phyloP scores from a whole-genome alignment of 768 basidiomycete species.

The Kwoniella pini region DNA sequence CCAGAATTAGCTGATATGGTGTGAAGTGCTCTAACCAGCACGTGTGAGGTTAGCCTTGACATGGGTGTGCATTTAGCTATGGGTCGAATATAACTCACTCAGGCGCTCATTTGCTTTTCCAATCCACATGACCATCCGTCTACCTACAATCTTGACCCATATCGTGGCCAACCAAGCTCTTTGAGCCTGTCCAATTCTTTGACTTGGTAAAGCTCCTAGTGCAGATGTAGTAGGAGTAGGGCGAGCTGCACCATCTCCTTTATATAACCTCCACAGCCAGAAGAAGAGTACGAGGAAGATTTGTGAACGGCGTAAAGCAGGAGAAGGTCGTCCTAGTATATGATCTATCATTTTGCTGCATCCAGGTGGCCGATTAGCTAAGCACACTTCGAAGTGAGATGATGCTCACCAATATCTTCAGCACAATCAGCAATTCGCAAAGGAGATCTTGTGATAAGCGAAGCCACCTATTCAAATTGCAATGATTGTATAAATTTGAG shows the following conservation, averaged over 20 bases:
- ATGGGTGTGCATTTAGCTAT: neutral
- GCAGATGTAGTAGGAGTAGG: conserved; percentile 19
- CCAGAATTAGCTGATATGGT: conserved; percentile 93
- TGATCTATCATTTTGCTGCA: conserved; percentile 82
- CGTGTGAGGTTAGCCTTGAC: neutral
- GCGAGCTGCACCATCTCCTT: conserved; percentile 57
- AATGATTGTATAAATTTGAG: too few species aligned
- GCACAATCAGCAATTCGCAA: too few species aligned
- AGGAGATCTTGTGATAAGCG: too few species aligned
- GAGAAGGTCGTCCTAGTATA: conserved; percentile 78
- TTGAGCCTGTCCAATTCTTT: conserved; percentile 19
- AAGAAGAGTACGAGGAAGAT: conserved; percentile 88
- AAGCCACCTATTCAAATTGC: too few species aligned
- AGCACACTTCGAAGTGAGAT: too few species aligned
- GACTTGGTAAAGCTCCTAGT: conserved; percentile 20
- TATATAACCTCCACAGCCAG: conserved; percentile 79
- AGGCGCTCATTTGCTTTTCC: conserved; percentile 44
- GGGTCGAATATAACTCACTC: conserved; percentile 29
- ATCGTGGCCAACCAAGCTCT: conserved; percentile 29
- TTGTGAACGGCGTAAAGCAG: conserved; percentile 89
- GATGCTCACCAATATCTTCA: too few species aligned
- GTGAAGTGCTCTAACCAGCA: conserved; percentile 70
- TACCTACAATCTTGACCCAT: conserved; percentile 36
- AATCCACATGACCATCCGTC: conserved; percentile 33
- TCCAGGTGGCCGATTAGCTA: neutral